Conservation (phyloP, 495 filamentous ascomycete genomes). For the Penicillium steckii region DNA sequence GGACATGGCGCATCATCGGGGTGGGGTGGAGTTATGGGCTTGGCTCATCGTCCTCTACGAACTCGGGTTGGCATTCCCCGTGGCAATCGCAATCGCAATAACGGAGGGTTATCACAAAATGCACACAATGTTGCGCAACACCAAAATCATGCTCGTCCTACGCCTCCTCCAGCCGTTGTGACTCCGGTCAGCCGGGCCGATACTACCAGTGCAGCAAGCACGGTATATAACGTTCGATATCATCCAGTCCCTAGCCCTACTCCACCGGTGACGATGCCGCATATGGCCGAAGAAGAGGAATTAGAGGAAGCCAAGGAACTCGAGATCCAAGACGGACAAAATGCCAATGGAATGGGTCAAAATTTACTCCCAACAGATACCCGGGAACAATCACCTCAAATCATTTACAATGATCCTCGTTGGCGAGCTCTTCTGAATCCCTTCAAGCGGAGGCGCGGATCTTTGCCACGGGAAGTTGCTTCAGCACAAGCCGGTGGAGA, state of each 20-base stretch:
- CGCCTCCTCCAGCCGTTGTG: conserved; percentile 60
- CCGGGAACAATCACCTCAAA: conserved; percentile 34
- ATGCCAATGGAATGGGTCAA: conserved; percentile 8
- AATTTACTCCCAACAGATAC: conserved; percentile 8
- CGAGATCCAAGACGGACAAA: conserved; percentile 14
- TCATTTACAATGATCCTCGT: conserved; percentile 34
- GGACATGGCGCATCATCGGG: conserved; percentile 41
- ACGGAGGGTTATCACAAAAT: conserved; percentile 13
- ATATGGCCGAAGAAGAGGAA: conserved; percentile 40
- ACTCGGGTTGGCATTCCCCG: conserved; percentile 32
- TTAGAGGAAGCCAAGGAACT: conserved; percentile 33
- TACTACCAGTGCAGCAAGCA: conserved; percentile 74
- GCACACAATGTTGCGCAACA: conserved; percentile 14
- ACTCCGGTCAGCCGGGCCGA: conserved; percentile 79
- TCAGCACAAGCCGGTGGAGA: conserved; percentile 46
- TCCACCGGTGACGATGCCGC: conserved; percentile 43
- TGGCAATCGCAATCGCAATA: conserved; percentile 23
- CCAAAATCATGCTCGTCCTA: conserved; percentile 46
- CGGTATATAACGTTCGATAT: conserved; percentile 81
- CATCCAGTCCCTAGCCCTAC: conserved; percentile 72
- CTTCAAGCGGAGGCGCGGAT: conserved; percentile 52
- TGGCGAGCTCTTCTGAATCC: conserved; percentile 54
- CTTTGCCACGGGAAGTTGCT: conserved; percentile 55
- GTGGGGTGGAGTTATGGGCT: conserved; percentile 44
- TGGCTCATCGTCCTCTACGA: conserved; percentile 39